These are phyloP conservation scores for Hirsutella rhossiliensis DNA, from an alignment of 2,329 filamentous ascomycete species.

Conservation along the genomic window DNA sequence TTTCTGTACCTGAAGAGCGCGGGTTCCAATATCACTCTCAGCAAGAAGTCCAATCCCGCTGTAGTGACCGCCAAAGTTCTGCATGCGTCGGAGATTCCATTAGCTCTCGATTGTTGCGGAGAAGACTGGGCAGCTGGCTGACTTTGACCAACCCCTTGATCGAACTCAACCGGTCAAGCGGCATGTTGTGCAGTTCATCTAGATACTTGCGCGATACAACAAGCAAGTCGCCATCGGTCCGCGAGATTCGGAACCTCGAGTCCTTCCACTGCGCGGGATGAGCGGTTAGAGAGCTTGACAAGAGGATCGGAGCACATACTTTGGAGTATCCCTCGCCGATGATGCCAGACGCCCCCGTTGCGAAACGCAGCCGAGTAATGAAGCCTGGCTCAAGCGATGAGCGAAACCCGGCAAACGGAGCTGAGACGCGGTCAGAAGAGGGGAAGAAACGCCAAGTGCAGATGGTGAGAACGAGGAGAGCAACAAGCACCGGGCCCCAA, in stretches of 20 bases:
- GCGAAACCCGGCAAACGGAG: constrained; percentile 3
- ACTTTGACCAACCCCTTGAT: constrained; percentile 5
- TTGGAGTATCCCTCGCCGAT: constrained; percentile 5
- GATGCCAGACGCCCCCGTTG: constrained; percentile 1
- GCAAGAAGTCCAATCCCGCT: constrained; percentile 3
- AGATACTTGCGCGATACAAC: constrained; percentile 4
- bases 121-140: neutral
- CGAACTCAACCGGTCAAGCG: constrained; percentile 2
- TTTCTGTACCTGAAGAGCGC: constrained; percentile 5
- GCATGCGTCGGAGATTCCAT: neutral
- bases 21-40: constrained; percentile 4
- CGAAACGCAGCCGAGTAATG: constrained; percentile 2
- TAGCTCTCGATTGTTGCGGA: neutral
- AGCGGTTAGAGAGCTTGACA: neutral
- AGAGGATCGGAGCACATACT: neutral
- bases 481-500: neutral
- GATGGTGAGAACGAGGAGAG: neutral
- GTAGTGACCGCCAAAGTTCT: constrained; percentile 7
- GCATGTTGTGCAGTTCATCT: constrained; percentile 5
- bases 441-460: neutral
- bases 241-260: constrained; percentile 4
- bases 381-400: constrained; percentile 3
- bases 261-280: constrained; percentile 2
- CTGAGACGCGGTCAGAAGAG: neutral
- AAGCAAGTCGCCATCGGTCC: constrained; percentile 5